Evolutionary conservation across 495 filamentous ascomycete genomes (phyloP), one percentile per base, ranked within the genome.

Genomic region (Cercophora sp.): DNA sequence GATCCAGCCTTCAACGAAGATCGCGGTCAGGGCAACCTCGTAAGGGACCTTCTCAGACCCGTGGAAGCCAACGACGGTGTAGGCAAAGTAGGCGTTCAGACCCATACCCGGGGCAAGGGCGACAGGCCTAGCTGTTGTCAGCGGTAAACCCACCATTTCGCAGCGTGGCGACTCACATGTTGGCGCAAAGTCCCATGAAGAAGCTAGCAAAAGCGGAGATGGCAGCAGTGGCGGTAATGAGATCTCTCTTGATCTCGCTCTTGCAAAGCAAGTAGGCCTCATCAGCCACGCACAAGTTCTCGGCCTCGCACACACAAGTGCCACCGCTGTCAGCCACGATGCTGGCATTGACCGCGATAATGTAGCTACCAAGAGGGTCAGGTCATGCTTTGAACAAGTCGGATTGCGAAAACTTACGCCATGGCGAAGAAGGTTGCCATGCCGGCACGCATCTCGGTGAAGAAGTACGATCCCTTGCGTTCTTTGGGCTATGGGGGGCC

Each of bases 391-490:
- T 31, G 16, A 13, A 9, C 8, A 37, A 24, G 26, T 22, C n/a
- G n/a, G 11, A 35, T 25, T 18, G 3, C 20, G 6, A 3, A 43
- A 34, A 67, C 64, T 53, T 44, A 89, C 61, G 88, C 87, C 88
- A 91, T 91, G 57, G 87, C 87, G 70, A 91, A 90, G 75, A 91
- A 90, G 41, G 88, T 87, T 25, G 87, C 87, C 2, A 91, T 65
- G 48, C 87, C 88, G 52, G 86, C 88, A 44, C 88, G 83, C 37
- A 90, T 66, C 70, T 91, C 87, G 19, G 86, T 91, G 57, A 87
- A 81, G 72, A 91, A 91, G 58, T 77, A 76, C n/a, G 84, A 82
- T 1, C 83, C 85, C 62, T 87, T 88, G 22, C 87, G 79, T 61
- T 86, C 85, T 60, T 71, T 76, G 42, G 73, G 80, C 78, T 89